Evolutionary conservation across 495 filamentous ascomycete genomes (phyloP).

Genomic region (Tuber umbilicatum): DNA sequence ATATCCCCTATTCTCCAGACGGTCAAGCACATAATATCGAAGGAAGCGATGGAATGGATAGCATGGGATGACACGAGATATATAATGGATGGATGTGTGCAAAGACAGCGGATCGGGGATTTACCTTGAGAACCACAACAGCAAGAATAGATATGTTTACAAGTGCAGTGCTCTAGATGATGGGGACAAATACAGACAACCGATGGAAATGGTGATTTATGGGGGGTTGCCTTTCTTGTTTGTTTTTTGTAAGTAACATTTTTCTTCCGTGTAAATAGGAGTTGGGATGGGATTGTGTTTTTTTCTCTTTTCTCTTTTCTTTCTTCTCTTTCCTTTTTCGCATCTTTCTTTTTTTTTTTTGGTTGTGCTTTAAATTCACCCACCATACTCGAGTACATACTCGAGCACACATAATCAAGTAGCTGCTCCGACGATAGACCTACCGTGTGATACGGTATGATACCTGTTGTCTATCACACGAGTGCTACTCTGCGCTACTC

Average conservation of each 20-base stretch:
- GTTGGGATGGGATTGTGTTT: constrained; percentile 1
- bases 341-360: neutral
- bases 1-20: neutral
- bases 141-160: neutral
- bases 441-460: too few relatives aligned
- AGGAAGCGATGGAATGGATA: neutral
- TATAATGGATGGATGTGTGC: neutral
- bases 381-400: neutral
- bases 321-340: neutral
- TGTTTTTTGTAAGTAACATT: neutral
- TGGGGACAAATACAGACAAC: neutral
- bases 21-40: neutral
- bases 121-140: neutral
- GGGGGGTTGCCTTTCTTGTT: neutral
- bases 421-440: too few relatives aligned
- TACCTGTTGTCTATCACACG: too few relatives aligned
- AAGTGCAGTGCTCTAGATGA: neutral
- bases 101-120: neutral
- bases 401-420: too few relatives aligned
- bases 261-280: neutral
- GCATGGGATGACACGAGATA: neutral
- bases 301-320: neutral
- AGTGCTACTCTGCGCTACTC: too few relatives aligned
- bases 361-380: neutral
- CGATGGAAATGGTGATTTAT: neutral